Evolutionary conservation across 495 filamentous ascomycete species (phyloP).

Genomic region (Terfezia boudieri): DNA sequence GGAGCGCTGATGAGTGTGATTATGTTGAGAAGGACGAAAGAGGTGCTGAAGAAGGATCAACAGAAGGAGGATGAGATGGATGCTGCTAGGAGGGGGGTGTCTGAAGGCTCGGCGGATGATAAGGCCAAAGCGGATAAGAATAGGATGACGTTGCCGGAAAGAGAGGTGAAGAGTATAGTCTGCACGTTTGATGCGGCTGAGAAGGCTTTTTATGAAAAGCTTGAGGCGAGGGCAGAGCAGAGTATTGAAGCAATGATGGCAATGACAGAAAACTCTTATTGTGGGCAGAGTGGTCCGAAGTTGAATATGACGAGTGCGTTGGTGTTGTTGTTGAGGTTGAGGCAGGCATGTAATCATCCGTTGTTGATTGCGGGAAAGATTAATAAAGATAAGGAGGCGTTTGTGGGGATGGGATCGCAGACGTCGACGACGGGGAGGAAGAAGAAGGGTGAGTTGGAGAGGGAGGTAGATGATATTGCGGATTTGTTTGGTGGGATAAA

Average conservation of each 20-base stretch:
- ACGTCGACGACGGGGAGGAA: slow-evolving; percentile 19
- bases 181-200: slow-evolving; percentile 63
- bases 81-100: not conserved
- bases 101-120: not conserved
- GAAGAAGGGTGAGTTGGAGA: slow-evolving; percentile 26
- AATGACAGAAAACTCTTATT: slow-evolving; percentile 4
- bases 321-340: slow-evolving; percentile 63
- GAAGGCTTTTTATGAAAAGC: slow-evolving; percentile 57
- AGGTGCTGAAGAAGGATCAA: slow-evolving; percentile 48
- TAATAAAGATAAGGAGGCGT: slow-evolving; percentile 65
- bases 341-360: slow-evolving; percentile 88
- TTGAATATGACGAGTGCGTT: slow-evolving; percentile 36
- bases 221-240: slow-evolving; percentile 65
- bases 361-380: slow-evolving; percentile 64
- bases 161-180: slow-evolving; percentile 62
- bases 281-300: not conserved
- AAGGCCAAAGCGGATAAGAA: slow-evolving; percentile 20
- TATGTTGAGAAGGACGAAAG: slow-evolving; percentile 94
- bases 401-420: slow-evolving; percentile 33
- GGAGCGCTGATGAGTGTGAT: slow-evolving; percentile 68
- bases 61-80: not conserved
- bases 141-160: slow-evolving; percentile 52
- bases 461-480: slow-evolving; percentile 52
- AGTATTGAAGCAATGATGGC: slow-evolving; percentile 76
- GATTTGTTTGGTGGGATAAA: slow-evolving; percentile 65